These are phyloP conservation scores for Pelagophyceae sp. DNA, from an alignment of 352 stramenopile species.

Conservation along the genomic window DNA sequence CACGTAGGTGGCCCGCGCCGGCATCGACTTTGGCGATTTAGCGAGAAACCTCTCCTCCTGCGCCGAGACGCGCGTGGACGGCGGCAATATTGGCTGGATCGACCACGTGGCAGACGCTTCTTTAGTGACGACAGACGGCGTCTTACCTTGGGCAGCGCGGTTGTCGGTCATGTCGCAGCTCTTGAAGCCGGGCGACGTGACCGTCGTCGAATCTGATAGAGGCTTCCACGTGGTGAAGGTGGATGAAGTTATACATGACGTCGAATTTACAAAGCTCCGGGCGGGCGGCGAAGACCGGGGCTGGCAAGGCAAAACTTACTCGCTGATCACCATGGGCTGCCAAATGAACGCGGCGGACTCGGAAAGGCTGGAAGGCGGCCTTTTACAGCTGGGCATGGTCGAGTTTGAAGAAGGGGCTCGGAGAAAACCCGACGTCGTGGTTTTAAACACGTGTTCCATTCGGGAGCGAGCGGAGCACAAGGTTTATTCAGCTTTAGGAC, in stretches of 20 bases:
- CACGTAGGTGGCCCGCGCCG: background rate
- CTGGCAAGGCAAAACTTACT: constrained; percentile 17
- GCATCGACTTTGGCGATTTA: constrained; percentile 1
- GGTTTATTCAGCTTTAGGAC: constrained; percentile 56
- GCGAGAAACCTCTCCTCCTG: background rate
- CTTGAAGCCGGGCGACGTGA: constrained; percentile 24
- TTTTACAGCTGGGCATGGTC: constrained; percentile 54
- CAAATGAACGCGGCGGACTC: constrained; percentile 68
- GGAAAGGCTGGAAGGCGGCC: constrained; percentile 66
- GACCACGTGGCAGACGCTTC: background rate
- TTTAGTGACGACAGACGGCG: background rate
- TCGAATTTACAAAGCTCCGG: background rate
- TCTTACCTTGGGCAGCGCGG: constrained; percentile 9
- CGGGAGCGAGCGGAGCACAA: constrained; percentile 66
- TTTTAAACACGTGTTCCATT: constrained; percentile 67
- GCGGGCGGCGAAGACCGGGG: background rate
- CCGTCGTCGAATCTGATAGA: background rate
- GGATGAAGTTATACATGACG: constrained; percentile 6
- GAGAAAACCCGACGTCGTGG: constrained; percentile 40
- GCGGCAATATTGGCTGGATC: constrained; percentile 18
- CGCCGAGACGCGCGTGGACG: background rate
- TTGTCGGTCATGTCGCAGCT: background rate
- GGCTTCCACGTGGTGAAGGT: constrained; percentile 23
- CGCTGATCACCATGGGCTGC: constrained; percentile 46
- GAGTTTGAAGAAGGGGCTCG: constrained; percentile 22